A percentile compares a stretch with the other conserved stretches of the same genome.
Conservation (phyloP, 2,329 filamentous ascomycete species). For the Fusarium proliferatum region DNA sequence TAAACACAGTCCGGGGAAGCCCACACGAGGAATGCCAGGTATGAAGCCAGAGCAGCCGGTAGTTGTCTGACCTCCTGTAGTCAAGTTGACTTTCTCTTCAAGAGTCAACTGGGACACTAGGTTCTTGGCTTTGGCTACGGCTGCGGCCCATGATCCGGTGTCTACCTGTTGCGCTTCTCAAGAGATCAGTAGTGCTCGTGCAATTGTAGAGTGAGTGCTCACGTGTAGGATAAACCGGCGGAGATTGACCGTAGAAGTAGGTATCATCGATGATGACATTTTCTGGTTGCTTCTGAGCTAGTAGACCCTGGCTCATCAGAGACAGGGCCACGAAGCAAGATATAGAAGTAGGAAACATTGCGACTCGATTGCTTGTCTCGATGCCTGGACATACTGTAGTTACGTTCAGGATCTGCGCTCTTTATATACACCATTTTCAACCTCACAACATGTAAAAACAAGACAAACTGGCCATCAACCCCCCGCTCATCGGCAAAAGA, state of each 20-base stretch:
- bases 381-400: not conserved
- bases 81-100: conserved; percentile 27
- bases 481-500: conserved; percentile 3
- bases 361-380: not conserved
- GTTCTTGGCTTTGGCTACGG: not conserved
- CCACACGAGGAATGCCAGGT: not conserved
- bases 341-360: not conserved
- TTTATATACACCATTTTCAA: not conserved
- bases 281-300: not conserved
- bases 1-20: conserved; percentile 4
- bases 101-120: conserved; percentile 8
- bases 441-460: not conserved
- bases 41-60: conserved; percentile 17
- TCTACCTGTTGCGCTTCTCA: not conserved
- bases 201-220: rapidly evolving
- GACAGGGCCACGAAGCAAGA: conserved; percentile 2
- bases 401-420: not conserved
- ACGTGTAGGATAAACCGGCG: conserved; percentile 8
- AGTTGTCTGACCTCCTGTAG: not conserved
- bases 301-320: not conserved
- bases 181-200: not conserved
- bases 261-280: conserved; percentile 1
- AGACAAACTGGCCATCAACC: not conserved
- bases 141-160: not conserved
- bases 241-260: conserved; percentile 11